Conservation (phyloP, 441 rosid species). For the Capsella rubella region DNA sequence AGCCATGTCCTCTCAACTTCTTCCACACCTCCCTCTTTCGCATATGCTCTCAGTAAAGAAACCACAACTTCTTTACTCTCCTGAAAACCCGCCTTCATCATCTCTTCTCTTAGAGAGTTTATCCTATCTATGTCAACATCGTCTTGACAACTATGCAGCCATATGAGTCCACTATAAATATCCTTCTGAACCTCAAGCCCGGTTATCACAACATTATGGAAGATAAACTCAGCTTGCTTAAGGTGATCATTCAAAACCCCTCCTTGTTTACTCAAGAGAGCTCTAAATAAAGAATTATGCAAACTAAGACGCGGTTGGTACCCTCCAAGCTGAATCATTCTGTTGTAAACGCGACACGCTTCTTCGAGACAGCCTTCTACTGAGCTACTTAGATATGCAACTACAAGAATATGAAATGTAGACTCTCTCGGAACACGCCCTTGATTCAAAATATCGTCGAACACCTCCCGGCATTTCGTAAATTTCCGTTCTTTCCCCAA, state of each 20-base stretch:
- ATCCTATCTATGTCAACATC: conserved; percentile 64
- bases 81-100: conserved; percentile 62
- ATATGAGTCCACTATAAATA: conserved; percentile 73
- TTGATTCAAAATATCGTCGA: conserved; percentile 81
- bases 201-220: conserved; percentile 69
- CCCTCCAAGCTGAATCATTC: conserved; percentile 95
- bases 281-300: conserved; percentile 84
- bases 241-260: conserved; percentile 60
- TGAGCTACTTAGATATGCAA: conserved; percentile 81
- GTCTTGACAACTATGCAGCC: conserved; percentile 91
- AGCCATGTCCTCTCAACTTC: conserved; percentile 77
- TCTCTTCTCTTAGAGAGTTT: conserved; percentile 61
- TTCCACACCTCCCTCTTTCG: conserved; percentile 67
- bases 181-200: conserved; percentile 77
- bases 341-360: conserved; percentile 81
- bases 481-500: conserved; percentile 84
- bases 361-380: conserved; percentile 76
- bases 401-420: conserved; percentile 79
- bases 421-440: conserved; percentile 92
- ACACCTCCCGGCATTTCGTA: conserved; percentile 78
- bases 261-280: conserved; percentile 68
- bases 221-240: conserved; percentile 88
- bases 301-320: conserved; percentile 69
- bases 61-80: conserved; percentile 72
- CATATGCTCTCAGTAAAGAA: conserved; percentile 79